Evolutionary conservation across 164 flowering plant genomes (phyloP).

Genomic region (Annona cherimola): DNA sequence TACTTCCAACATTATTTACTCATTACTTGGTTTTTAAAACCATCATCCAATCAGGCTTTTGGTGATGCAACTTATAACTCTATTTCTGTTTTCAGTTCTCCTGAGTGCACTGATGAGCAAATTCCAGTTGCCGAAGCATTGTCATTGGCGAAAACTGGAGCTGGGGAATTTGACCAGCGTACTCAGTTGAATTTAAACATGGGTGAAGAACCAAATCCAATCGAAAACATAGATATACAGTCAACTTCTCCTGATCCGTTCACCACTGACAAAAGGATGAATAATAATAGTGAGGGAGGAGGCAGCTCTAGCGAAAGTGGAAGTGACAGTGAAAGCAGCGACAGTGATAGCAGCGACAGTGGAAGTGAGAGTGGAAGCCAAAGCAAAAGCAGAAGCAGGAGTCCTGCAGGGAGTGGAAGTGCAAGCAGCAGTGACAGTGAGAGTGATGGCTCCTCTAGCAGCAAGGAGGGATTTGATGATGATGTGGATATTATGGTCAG

Average conservation of each 20-base stretch:
- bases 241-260: slow-evolving; percentile 38
- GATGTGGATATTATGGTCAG: slow-evolving; percentile 88
- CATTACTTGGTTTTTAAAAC: neutral
- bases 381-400: slow-evolving; percentile 49
- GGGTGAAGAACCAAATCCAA: slow-evolving; percentile 28
- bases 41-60: neutral
- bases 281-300: slow-evolving; percentile 51
- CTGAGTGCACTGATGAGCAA: slow-evolving; percentile 40
- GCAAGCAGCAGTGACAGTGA: slow-evolving; percentile 90
- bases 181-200: slow-evolving; percentile 23
- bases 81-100: slow-evolving; percentile 46
- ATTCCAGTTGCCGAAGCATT: slow-evolving; percentile 28
- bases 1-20: neutral
- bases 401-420: slow-evolving; percentile 62
- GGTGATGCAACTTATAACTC: neutral
- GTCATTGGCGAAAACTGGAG: slow-evolving; percentile 24
- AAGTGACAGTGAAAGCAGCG: slow-evolving; percentile 70
- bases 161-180: slow-evolving; percentile 30
- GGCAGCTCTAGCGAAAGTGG: slow-evolving; percentile 71
- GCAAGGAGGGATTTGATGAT: slow-evolving; percentile 90
- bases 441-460: slow-evolving; percentile 77
- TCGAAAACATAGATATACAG: slow-evolving; percentile 34
- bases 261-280: slow-evolving; percentile 41
- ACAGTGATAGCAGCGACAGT: slow-evolving; percentile 60
- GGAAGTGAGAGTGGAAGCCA: slow-evolving; percentile 45